Percentiles rank a stretch among this genome's conserved stretches.
phyloP scores from a whole-genome alignment of 768 basidiomycete genomes.

The Galerina marginata region DNA sequence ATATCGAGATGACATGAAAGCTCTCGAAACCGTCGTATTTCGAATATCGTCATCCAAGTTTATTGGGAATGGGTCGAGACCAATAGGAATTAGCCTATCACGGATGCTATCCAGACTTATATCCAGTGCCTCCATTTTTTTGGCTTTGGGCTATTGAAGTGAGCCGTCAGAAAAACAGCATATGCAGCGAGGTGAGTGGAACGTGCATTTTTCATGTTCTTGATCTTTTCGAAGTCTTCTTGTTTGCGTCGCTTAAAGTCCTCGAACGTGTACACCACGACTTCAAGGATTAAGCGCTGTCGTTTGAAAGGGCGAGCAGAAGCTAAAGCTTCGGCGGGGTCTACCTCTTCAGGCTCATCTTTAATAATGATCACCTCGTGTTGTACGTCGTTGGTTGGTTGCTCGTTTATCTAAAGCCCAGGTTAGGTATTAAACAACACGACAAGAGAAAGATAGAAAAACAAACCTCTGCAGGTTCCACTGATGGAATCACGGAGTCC shows the following conservation, averaged over 20 bases:
- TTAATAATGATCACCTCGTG: constrained; percentile 2
- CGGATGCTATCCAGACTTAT: not conserved
- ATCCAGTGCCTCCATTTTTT: not conserved
- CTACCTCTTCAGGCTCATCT: not conserved
- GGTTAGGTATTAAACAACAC: no score
- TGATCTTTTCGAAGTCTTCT: constrained; percentile 15
- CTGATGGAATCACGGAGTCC: no score
- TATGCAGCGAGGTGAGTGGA: no score
- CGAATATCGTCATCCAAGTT: not conserved
- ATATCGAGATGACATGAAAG: constrained; percentile 24
- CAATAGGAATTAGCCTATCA: not conserved
- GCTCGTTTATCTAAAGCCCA: no score
- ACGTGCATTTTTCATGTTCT: constrained; percentile 17
- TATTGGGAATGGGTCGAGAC: constrained; percentile 1
- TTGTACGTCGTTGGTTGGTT: not conserved
- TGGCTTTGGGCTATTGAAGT: not conserved
- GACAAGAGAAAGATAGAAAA: no score
- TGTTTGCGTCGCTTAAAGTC: constrained; percentile 1
- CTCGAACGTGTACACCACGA: constrained; percentile 9
- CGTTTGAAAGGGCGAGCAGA: not conserved
- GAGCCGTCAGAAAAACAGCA: not conserved
- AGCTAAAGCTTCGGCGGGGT: not conserved
- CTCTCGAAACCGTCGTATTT: constrained; percentile 7
- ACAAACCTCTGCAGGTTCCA: no score
- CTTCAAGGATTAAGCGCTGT: constrained; percentile 7